Percentiles rank a stretch among this genome's conserved stretches.
phyloP scores from a whole-genome alignment of 441 rosid species.

The Raphanus hybrid region DNA sequence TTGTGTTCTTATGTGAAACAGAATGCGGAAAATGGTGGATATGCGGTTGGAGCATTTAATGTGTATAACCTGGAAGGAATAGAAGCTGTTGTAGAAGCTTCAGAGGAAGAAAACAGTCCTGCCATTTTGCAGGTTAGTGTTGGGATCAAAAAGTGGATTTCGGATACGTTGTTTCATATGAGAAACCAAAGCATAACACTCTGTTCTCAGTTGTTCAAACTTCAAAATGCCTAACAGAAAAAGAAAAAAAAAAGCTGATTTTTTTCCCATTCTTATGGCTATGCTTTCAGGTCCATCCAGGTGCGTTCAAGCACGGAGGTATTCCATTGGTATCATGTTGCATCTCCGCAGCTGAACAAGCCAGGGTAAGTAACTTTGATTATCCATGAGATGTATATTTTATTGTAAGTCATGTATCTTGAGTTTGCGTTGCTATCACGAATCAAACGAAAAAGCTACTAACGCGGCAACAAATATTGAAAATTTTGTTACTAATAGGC shows the following conservation, averaged over 20 bases:
- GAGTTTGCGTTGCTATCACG: neutral
- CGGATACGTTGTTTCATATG: slow-evolving; percentile 24
- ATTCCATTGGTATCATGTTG: slow-evolving; percentile 86
- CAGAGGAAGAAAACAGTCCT: slow-evolving; percentile 93
- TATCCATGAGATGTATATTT: neutral
- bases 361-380: slow-evolving; percentile 63
- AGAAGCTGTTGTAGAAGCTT: slow-evolving; percentile 94
- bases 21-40: slow-evolving; percentile 89
- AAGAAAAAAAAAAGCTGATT: neutral
- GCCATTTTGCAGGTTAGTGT: slow-evolving; percentile 87
- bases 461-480: neutral
- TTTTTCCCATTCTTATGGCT: slow-evolving; percentile 4
- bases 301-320: slow-evolving; percentile 87
- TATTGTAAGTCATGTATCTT: neutral
- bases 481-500: neutral
- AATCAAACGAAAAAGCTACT: neutral
- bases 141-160: neutral
- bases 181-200: slow-evolving; percentile 11
- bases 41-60: slow-evolving; percentile 97
- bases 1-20: slow-evolving; percentile 38
- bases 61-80: slow-evolving; percentile 96
- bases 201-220: neutral
- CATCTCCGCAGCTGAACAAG: slow-evolving; percentile 84
- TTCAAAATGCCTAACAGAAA: neutral
- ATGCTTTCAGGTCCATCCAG: slow-evolving; percentile 81